Percentiles rank a stretch among this genome's conserved stretches.
phyloP scores from a whole-genome alignment of 495 filamentous ascomycete genomes.

The Poronia punctata region DNA sequence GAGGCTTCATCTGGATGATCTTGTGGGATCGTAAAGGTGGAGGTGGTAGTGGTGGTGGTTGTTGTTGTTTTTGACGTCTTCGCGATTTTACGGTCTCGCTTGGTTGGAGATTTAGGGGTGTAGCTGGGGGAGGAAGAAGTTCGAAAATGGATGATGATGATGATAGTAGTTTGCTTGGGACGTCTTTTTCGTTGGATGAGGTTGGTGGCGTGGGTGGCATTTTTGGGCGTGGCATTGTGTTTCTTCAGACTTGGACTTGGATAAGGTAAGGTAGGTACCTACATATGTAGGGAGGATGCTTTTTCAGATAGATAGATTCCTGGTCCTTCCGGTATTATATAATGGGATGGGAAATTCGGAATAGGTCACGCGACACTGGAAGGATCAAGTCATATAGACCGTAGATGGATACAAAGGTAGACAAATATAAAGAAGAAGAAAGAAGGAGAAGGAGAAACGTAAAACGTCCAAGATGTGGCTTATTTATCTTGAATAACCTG shows the following conservation, averaged over 20 bases:
- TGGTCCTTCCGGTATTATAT: too few species aligned
- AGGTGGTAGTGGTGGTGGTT: slow-evolving; percentile 74
- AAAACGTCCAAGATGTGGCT: too few species aligned
- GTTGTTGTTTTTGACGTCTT: slow-evolving; percentile 45
- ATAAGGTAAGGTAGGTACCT: not conserved
- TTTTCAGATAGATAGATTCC: too few species aligned
- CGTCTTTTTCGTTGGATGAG: slow-evolving; percentile 77
- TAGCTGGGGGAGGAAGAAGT: slow-evolving; percentile 75
- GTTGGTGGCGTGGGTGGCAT: slow-evolving; percentile 79
- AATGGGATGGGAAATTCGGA: too few species aligned
- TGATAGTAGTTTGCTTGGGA: slow-evolving; percentile 43
- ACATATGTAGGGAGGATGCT: not conserved
- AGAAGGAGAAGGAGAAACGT: too few species aligned
- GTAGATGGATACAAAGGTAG: too few species aligned
- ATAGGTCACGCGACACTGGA: too few species aligned
- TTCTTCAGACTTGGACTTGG: too few species aligned
- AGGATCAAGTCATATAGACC: too few species aligned
- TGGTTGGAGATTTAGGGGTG: slow-evolving; percentile 35
- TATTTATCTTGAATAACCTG: too few species aligned
- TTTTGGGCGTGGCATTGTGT: slow-evolving; percentile 69
- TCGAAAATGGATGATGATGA: slow-evolving; percentile 54
- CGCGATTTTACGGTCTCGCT: slow-evolving; percentile 51
- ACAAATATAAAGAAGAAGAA: too few species aligned
- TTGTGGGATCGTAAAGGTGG: slow-evolving; percentile 87
- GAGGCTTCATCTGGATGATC: slow-evolving; percentile 96